Evolutionary conservation across 192 early-diverging fungal species (phyloP), one percentile per base, ranked within the genome.

Genomic region (Coemansia interrupta): DNA sequence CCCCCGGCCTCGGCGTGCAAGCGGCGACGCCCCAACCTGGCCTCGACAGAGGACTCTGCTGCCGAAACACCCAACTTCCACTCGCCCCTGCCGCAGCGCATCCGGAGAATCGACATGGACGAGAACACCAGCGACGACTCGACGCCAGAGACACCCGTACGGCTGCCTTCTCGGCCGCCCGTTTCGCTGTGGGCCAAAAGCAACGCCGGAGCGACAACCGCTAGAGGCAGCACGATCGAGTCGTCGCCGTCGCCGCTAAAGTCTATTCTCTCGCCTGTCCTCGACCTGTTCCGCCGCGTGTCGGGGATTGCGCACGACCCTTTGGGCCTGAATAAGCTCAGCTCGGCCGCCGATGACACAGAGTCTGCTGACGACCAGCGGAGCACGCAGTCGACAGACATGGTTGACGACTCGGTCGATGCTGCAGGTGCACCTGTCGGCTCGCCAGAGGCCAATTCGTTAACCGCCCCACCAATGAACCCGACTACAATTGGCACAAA

Each of bases 401-500:
- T 39, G 6, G 49, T 39, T 13, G 57, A 38, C 14, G 56, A 52
- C 20, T 55, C 41, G 53, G 60, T 32, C 11, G 60, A 66, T 30
- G 39, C 41, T 24, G 54, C 69, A 0, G 69, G 63, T 0, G 60
- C 74, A 9, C 58, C 63, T 5, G 41, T 39, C 22, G 63, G 47
- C n/a, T 61, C 58, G 26, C 56, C 56, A 2, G 74, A 67, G 23
- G 64, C 61, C n/a, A 60, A 66, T 32, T 67, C 77, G 22, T 54
- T 73, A 20, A 80, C 77, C 0, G 77, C 77, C 19, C 70, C 77
- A 17, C 77, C 77, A 3, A 80, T 74, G 72, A 74, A 73, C 53
- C 72, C 72, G 4, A 67, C 72, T 10, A 64, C 74, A 14, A 45
- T 77, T 15, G 64, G 60, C 13, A 8, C 56, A 8, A n/a, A 44